These are phyloP conservation scores for Rutidosis leptorrhynchoides DNA, from an alignment of 129 eudicot species.

Conservation along the genomic window DNA sequence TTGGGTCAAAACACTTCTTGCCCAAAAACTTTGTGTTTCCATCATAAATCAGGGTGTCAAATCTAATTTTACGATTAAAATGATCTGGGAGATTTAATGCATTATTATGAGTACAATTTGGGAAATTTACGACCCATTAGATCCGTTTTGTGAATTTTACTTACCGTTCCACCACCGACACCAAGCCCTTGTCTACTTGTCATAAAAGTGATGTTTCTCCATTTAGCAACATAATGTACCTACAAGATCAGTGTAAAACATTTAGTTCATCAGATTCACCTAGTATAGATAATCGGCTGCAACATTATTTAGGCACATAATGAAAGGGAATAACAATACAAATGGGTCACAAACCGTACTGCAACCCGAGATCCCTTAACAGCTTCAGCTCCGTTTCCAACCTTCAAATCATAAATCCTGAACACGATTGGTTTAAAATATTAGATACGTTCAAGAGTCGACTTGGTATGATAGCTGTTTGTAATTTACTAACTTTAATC, in stretches of 20 bases:
- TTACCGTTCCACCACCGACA: slow-evolving; percentile 98
- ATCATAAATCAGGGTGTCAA: not conserved
- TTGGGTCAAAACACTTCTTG: not conserved
- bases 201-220: slow-evolving; percentile 94
- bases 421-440: slow-evolving; percentile 18
- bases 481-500: slow-evolving; percentile 69
- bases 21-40: not conserved
- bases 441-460: slow-evolving; percentile 12
- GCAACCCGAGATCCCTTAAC: slow-evolving; percentile 99
- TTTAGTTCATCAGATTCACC: not conserved
- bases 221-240: slow-evolving; percentile 99
- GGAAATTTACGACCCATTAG: not conserved
- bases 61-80: not conserved
- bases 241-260: slow-evolving; percentile 33
- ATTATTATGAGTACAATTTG: not conserved
- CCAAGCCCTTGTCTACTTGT: slow-evolving; percentile 97
- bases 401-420: slow-evolving; percentile 92
- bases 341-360: slow-evolving; percentile 80
- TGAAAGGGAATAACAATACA: slow-evolving; percentile 16
- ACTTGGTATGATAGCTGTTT: not conserved
- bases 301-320: slow-evolving; percentile 2
- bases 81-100: not conserved
- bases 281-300: not conserved
- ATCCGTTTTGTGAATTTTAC: slow-evolving; percentile 10
- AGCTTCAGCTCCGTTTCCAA: slow-evolving; percentile 81